These are phyloP conservation scores for Verticillium longisporum DNA, from an alignment of 2,329 filamentous ascomycete species.

Conservation along the genomic window DNA sequence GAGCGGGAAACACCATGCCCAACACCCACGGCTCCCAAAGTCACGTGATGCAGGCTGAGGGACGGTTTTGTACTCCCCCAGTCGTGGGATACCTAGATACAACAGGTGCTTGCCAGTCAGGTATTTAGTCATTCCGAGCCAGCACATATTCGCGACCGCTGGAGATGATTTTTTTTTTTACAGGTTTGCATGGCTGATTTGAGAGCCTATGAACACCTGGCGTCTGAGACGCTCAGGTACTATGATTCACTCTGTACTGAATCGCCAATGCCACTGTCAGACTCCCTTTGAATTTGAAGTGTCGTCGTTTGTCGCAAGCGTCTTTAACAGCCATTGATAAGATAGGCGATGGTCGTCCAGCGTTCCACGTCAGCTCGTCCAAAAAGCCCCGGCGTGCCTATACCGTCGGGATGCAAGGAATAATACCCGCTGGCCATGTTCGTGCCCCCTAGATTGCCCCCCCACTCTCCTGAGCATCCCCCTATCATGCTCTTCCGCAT, in stretches of 20 bases:
- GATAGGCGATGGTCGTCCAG: not conserved
- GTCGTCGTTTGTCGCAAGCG: not conserved
- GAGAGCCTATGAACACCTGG: too few species aligned
- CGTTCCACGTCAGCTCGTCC: not conserved
- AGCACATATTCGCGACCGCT: too few species aligned
- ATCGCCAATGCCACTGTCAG: too few species aligned
- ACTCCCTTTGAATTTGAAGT: not conserved
- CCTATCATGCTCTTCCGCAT: not conserved
- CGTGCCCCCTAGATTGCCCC: not conserved
- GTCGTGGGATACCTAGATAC: too few species aligned
- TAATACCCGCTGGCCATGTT: not conserved
- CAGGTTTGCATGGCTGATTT: too few species aligned
- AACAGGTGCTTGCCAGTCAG: too few species aligned
- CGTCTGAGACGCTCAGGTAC: too few species aligned
- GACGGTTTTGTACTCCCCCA: not conserved
- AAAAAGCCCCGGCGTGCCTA: not conserved
- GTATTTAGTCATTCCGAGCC: too few species aligned
- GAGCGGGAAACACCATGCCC: not conserved
- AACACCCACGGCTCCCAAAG: not conserved
- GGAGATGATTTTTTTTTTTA: too few species aligned
- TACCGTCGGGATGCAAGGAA: not conserved
- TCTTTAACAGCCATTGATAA: not conserved
- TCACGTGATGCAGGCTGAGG: not conserved
- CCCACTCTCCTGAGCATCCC: not conserved
- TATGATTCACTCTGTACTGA: too few species aligned